These are phyloP conservation scores for Serpula lacrymans DNA, from an alignment of 768 basidiomycete genomes.

Conservation along the genomic window DNA sequence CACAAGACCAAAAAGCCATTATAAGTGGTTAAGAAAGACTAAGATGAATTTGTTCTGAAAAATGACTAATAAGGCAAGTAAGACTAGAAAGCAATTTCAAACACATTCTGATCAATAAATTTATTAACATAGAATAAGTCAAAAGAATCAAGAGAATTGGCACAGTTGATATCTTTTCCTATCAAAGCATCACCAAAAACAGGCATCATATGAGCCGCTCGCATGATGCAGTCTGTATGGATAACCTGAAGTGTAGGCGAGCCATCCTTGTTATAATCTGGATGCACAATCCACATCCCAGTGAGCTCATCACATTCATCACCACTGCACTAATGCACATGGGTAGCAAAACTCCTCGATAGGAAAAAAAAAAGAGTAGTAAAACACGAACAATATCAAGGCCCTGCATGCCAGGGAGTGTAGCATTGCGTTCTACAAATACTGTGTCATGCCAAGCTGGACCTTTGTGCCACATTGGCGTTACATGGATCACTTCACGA, in stretches of 20 bases:
- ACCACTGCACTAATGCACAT: slow-evolving; percentile 27
- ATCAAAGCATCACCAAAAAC: slow-evolving; percentile 10
- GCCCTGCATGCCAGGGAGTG: slow-evolving; percentile 18
- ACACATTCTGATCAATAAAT: slow-evolving; percentile 9
- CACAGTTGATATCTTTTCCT: slow-evolving; percentile 15
- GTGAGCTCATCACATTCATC: slow-evolving; percentile 17
- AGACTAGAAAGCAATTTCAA: slow-evolving; percentile 6
- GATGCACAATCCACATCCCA: slow-evolving; percentile 30
- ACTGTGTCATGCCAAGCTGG: slow-evolving; percentile 25
- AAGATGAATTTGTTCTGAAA: no score
- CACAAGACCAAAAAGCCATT: no score
- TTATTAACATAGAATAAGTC: slow-evolving; percentile 13
- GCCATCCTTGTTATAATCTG: slow-evolving; percentile 15
- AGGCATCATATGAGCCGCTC: slow-evolving; percentile 17
- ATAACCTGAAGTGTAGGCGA: slow-evolving; percentile 13
- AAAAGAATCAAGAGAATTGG: slow-evolving; percentile 10
- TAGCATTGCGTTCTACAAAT: slow-evolving; percentile 15
- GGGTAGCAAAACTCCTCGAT: slow-evolving; percentile 11
- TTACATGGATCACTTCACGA: slow-evolving; percentile 25
- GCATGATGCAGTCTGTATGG: slow-evolving; percentile 18
- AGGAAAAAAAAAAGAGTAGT: slow-evolving; percentile 21
- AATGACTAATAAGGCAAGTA: no score
- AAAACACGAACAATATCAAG: slow-evolving; percentile 21
- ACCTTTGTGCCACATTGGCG: slow-evolving; percentile 23
- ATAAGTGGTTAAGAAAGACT: no score